A percentile compares a stretch with the other conserved stretches of the same genome.
phyloP scores from a whole-genome alignment of 768 basidiomycete species.

The Mycena vitilis region DNA sequence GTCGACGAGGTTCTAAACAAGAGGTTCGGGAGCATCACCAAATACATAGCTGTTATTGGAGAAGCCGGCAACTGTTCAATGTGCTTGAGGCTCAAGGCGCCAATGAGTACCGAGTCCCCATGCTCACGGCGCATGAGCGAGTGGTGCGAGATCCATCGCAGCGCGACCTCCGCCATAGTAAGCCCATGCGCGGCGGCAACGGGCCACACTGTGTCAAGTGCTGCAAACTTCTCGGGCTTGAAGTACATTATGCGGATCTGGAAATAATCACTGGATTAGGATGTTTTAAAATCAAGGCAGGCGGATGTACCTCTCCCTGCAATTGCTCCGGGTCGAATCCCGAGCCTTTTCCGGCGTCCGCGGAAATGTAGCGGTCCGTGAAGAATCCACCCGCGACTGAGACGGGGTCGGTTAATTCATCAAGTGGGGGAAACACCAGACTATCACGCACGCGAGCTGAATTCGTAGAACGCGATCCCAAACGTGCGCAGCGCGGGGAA shows the following conservation, averaged over 20 bases:
- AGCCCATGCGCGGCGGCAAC: conserved; percentile 60
- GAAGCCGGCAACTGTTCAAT: conserved; percentile 56
- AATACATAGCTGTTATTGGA: too few species aligned
- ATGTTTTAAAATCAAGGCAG: neutral
- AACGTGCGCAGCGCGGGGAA: conserved; percentile 69
- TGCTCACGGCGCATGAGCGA: conserved; percentile 58
- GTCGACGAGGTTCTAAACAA: conserved; percentile 57
- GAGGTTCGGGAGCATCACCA: too few species aligned
- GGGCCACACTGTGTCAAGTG: conserved; percentile 54
- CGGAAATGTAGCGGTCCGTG: too few species aligned
- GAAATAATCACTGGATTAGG: neutral
- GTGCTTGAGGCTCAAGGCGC: conserved; percentile 67
- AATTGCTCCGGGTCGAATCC: too few species aligned
- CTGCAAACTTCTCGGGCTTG: conserved; percentile 62
- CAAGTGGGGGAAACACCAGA: too few species aligned
- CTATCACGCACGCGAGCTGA: conserved; percentile 57
- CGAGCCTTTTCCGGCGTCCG: too few species aligned
- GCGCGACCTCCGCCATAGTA: conserved; percentile 63
- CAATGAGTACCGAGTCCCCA: conserved; percentile 68
- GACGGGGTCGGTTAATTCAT: too few species aligned
- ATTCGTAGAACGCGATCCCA: conserved; percentile 66
- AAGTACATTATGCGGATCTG: conserved; percentile 53
- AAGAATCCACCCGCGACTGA: too few species aligned
- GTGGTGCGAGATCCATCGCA: conserved; percentile 72
- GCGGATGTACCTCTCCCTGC: too few species aligned